Conservation (phyloP, 2,329 filamentous ascomycete genomes). For the Cladophialophora exuberans region DNA sequence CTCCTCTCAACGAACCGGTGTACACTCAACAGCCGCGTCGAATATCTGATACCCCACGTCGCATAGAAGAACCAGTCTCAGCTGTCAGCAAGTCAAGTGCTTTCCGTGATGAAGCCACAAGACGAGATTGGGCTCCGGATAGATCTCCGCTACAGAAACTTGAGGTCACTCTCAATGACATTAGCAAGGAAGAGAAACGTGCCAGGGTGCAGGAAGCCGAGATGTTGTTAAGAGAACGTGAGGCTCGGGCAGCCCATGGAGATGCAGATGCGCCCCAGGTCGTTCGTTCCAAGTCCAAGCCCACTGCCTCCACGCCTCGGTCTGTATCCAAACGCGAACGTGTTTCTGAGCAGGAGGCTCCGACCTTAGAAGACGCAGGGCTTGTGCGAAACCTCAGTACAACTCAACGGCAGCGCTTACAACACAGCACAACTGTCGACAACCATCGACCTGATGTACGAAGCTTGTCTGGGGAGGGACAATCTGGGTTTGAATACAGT, state of each 20-base stretch:
- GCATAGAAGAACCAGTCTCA: slow-evolving; percentile 21
- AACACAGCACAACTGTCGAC: slow-evolving; percentile 37
- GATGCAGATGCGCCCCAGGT: slow-evolving; percentile 8
- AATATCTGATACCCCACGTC: slow-evolving; percentile 16
- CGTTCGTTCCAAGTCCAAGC: not conserved
- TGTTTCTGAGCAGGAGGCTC: slow-evolving; percentile 9
- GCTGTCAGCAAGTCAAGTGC: slow-evolving; percentile 28
- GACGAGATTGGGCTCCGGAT: slow-evolving; percentile 69
- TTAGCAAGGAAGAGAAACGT: slow-evolving; percentile 94
- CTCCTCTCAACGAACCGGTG: not conserved
- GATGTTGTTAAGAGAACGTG: slow-evolving; percentile 65
- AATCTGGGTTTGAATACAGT: slow-evolving; percentile 35
- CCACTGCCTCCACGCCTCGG: slow-evolving; percentile 2
- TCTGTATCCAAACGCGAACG: slow-evolving; percentile 14
- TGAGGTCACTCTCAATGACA: slow-evolving; percentile 85
- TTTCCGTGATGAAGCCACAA: slow-evolving; percentile 33
- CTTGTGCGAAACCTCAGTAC: slow-evolving; percentile 39
- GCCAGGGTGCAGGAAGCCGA: slow-evolving; percentile 84
- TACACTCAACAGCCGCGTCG: slow-evolving; percentile 16
- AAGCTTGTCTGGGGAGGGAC: slow-evolving; percentile 27
- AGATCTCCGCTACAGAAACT: slow-evolving; percentile 91
- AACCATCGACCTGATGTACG: slow-evolving; percentile 33
- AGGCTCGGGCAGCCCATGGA: slow-evolving; percentile 31
- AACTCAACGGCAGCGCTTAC: slow-evolving; percentile 42
- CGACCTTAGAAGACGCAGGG: slow-evolving; percentile 37